phyloP scores from a whole-genome alignment of 805 yeast genomes.

The Metschnikowia drakensbergensis region DNA sequence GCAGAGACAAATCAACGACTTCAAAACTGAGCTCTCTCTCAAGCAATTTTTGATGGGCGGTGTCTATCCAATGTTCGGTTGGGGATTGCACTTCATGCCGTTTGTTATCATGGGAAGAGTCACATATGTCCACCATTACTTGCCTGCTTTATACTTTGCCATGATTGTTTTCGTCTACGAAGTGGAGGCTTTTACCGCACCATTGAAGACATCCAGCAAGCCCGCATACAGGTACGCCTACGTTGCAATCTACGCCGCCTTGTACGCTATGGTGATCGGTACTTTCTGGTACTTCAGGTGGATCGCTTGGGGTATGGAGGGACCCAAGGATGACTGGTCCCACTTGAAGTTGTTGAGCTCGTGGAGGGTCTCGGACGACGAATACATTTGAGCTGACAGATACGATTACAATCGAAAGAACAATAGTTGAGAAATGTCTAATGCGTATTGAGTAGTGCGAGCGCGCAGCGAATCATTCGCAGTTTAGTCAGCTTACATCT shows the following conservation, averaged over 20 bases:
- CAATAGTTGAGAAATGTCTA: background rate
- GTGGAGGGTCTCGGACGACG: slow-evolving; percentile 42
- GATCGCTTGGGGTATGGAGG: slow-evolving; percentile 77
- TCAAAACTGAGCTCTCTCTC: slow-evolving; percentile 44
- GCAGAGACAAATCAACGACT: slow-evolving; percentile 69
- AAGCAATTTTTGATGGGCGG: slow-evolving; percentile 66
- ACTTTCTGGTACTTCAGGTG: slow-evolving; percentile 61
- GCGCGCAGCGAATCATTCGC: slow-evolving; percentile 4
- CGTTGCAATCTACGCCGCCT: slow-evolving; percentile 36
- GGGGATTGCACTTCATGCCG: slow-evolving; percentile 87
- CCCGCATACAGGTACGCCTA: slow-evolving; percentile 8
- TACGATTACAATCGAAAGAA: background rate
- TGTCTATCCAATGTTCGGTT: slow-evolving; percentile 80
- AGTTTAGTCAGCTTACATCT: slow-evolving; percentile 3
- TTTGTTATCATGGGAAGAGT: slow-evolving; percentile 94
- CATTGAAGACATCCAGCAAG: slow-evolving; percentile 14
- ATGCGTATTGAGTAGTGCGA: background rate
- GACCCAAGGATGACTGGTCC: slow-evolving; percentile 37
- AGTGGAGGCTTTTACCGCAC: slow-evolving; percentile 44
- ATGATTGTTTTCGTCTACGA: slow-evolving; percentile 67
- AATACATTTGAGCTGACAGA: slow-evolving; percentile 19
- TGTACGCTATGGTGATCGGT: slow-evolving; percentile 51
- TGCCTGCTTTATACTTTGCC: slow-evolving; percentile 95
- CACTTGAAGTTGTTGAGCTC: slow-evolving; percentile 38
- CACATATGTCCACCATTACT: slow-evolving; percentile 92